Conservation (phyloP, 352 stramenopile species). For the Aphanomyces stellatus region DNA sequence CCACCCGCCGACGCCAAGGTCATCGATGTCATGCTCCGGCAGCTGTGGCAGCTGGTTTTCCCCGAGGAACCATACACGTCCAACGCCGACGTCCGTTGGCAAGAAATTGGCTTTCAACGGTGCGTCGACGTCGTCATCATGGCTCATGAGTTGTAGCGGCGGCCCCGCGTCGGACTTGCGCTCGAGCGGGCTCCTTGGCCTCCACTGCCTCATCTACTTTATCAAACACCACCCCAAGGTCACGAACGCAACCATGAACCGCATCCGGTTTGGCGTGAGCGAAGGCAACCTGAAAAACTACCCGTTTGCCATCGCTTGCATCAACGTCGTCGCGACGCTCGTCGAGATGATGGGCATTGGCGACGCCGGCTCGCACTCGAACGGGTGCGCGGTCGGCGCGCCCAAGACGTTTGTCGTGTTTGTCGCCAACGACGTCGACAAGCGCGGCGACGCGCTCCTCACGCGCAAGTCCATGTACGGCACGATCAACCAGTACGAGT, state of each 20-base stretch:
- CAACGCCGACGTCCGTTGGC: conserved; percentile 66
- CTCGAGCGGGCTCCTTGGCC: conserved; percentile 69
- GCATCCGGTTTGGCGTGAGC: conserved; percentile 72
- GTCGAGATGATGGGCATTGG: conserved; percentile 69
- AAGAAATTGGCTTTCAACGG: conserved; percentile 76
- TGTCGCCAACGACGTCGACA: conserved; percentile 38
- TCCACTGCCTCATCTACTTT: conserved; percentile 83
- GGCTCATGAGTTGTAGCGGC: conserved; percentile 22
- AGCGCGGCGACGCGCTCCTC: conserved; percentile 1
- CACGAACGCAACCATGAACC: conserved; percentile 60
- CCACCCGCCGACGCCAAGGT: conserved; percentile 60
- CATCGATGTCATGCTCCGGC: conserved; percentile 71
- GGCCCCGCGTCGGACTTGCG: conserved; percentile 73
- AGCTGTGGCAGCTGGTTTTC: conserved; percentile 60
- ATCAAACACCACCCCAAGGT: conserved; percentile 41
- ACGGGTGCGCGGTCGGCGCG: conserved; percentile 50
- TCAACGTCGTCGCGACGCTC: conserved; percentile 70
- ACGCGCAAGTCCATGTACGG: conserved; percentile 19
- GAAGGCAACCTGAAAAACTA: conserved; percentile 86
- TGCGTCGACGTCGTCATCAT: not conserved
- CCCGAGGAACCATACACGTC: conserved; percentile 49
- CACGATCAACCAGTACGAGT: conserved; percentile 35
- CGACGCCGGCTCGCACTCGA: conserved; percentile 65
- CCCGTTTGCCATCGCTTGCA: conserved; percentile 76
- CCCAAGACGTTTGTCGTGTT: conserved; percentile 74